Evolutionary conservation across 495 filamentous ascomycete genomes (phyloP).

Genomic region (Hypoxylon lienhwacheense): DNA sequence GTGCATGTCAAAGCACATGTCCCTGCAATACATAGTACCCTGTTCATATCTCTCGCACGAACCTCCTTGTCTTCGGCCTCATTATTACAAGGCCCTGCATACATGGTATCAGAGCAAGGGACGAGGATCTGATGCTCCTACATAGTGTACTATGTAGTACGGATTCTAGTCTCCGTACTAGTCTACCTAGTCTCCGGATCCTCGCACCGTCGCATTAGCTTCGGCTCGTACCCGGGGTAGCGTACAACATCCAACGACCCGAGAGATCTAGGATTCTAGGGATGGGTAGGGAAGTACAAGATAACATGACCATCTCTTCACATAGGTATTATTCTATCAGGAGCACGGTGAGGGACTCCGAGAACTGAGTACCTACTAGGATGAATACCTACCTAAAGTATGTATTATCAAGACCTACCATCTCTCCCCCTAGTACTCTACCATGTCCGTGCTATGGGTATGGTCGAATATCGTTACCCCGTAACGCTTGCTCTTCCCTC

Average conservation of each 20-base stretch:
- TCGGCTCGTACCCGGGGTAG: constrained; percentile 29
- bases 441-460: too few relatives aligned
- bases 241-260: constrained; percentile 17
- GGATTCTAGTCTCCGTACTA: constrained; percentile 7
- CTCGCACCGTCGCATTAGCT: constrained; percentile 23
- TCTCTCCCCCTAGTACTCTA: too few relatives aligned
- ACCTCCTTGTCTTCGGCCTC: constrained; percentile 16
- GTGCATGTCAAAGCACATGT: constrained; percentile 16
- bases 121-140: constrained; percentile 26
- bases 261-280: background rate
- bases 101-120: too few relatives aligned
- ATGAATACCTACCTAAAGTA: constrained; percentile 26
- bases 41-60: constrained; percentile 12
- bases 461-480: too few relatives aligned
- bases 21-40: constrained; percentile 13
- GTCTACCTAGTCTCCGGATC: constrained; percentile 7
- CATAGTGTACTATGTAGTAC: constrained; percentile 2
- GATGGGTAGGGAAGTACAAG: too few relatives aligned
- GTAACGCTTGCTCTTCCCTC: constrained; percentile 15
- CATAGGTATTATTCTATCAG: constrained; percentile 4
- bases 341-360: too few relatives aligned
- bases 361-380: constrained; percentile 10
- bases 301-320: background rate
- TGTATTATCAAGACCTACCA: constrained; percentile 19
- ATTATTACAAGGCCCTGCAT: constrained; percentile 26